Percentiles rank a stretch among this genome's conserved stretches.
These are phyloP conservation scores for Pterocarpus santalinus DNA, from an alignment of 306 rosid genomes.

Conservation along the genomic window DNA sequence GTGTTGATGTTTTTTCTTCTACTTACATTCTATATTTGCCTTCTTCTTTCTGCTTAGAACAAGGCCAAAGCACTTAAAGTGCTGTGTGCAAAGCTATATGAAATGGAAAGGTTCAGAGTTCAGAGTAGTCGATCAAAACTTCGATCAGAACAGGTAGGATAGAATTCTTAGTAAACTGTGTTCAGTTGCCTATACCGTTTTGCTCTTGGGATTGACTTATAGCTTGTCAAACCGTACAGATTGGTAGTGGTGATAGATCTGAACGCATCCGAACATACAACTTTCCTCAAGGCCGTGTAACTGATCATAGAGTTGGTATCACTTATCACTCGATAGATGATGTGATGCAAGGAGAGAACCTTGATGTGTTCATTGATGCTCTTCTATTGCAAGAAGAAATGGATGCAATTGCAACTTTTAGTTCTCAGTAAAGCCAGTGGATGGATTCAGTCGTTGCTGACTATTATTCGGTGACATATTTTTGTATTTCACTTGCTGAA, in stretches of 20 bases:
- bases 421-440: slow-evolving; percentile 50
- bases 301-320: slow-evolving; percentile 90
- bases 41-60: slow-evolving; percentile 64
- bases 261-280: slow-evolving; percentile 93
- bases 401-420: slow-evolving; percentile 77
- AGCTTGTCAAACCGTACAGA: slow-evolving; percentile 55
- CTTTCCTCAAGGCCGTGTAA: slow-evolving; percentile 92
- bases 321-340: slow-evolving; percentile 83
- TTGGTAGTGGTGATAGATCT: slow-evolving; percentile 95
- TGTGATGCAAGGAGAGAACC: slow-evolving; percentile 82
- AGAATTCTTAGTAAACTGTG: slow-evolving; percentile 4
- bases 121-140: slow-evolving; percentile 77
- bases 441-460: slow-evolving; percentile 20
- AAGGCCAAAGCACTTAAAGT: slow-evolving; percentile 91
- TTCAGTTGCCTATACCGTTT: slow-evolving; percentile 15
- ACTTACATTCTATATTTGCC: slow-evolving; percentile 8
- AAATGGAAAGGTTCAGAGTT: slow-evolving; percentile 79
- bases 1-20: neutral
- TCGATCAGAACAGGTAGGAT: slow-evolving; percentile 79
- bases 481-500: neutral
- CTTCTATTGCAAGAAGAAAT: slow-evolving; percentile 90
- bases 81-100: slow-evolving; percentile 88
- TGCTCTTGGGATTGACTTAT: slow-evolving; percentile 36
- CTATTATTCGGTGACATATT: slow-evolving; percentile 10
- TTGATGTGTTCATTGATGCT: slow-evolving; percentile 83